Conservation (phyloP, 768 basidiomycete species). For the Macrocybe gigantea region DNA sequence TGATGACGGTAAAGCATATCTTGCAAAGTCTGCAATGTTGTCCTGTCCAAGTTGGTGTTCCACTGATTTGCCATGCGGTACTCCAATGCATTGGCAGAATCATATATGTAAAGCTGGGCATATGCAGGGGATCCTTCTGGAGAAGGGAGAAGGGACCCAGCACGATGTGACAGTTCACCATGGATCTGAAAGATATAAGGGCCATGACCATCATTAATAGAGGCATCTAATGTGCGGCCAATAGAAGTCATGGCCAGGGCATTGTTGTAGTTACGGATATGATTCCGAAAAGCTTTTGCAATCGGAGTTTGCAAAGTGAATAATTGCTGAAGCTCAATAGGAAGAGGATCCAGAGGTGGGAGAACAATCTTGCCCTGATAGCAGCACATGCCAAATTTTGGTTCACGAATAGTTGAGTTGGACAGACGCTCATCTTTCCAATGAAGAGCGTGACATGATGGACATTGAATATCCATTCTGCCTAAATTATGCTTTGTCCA, state of each 20-base stretch:
- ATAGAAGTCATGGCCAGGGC: constrained; percentile 35
- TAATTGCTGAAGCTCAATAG: constrained; percentile 17
- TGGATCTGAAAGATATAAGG: constrained; percentile 27
- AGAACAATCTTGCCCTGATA: constrained; percentile 25
- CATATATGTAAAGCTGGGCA: constrained; percentile 35
- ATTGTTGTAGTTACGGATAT: constrained; percentile 35
- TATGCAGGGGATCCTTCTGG: constrained; percentile 15
- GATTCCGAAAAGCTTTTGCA: constrained; percentile 21
- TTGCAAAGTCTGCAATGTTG: constrained; percentile 15
- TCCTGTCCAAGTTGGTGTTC: constrained; percentile 3
- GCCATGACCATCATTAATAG: constrained; percentile 19
- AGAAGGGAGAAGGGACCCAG: constrained; percentile 24
- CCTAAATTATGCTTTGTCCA: constrained; percentile 23
- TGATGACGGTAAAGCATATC: constrained; percentile 8
- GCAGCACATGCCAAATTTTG: constrained; percentile 31
- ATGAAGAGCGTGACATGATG: constrained; percentile 27
- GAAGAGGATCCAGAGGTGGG: constrained; percentile 12
- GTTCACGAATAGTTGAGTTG: constrained; percentile 6
- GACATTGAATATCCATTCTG: constrained; percentile 27
- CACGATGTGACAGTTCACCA: constrained; percentile 29
- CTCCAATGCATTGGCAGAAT: constrained; percentile 22
- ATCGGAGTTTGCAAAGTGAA: constrained; percentile 7
- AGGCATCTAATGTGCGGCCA: constrained; percentile 21
- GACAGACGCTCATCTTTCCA: constrained; percentile 23
- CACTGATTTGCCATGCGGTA: constrained; percentile 6